A percentile compares a stretch with the other conserved stretches of the same genome.
These are phyloP conservation scores for Trichoderma sp. DNA, from an alignment of 2,329 filamentous ascomycete species.

Conservation along the genomic window DNA sequence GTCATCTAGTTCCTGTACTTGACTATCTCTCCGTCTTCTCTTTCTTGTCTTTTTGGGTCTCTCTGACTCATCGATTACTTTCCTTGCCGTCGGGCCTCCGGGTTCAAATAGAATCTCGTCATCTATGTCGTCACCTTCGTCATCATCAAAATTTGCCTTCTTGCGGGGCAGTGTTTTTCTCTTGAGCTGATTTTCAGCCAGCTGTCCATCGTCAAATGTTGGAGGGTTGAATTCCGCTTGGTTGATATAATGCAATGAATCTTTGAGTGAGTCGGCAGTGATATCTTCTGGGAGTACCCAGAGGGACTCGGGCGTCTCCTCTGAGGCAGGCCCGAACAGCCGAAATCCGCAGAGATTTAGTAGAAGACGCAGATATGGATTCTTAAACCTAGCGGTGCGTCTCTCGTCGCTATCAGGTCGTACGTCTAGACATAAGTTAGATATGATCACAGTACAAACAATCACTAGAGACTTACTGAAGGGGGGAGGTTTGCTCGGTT, in stretches of 20 bases:
- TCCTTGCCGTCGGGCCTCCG: slow-evolving; percentile 61
- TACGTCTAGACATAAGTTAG: slow-evolving; percentile 44
- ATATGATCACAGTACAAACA: slow-evolving; percentile 31
- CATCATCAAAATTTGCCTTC: slow-evolving; percentile 67
- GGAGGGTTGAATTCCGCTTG: slow-evolving; percentile 77
- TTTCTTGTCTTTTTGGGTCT: slow-evolving; percentile 47
- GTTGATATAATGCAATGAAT: slow-evolving; percentile 69
- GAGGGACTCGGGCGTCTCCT: slow-evolving; percentile 70
- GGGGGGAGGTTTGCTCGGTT: slow-evolving; percentile 32
- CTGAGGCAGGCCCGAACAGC: slow-evolving; percentile 50
- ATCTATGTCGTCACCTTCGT: slow-evolving; percentile 51
- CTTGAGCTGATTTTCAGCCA: slow-evolving; percentile 75
- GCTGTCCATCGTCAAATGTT: slow-evolving; percentile 69
- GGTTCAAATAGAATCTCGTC: slow-evolving; percentile 66
- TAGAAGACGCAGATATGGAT: slow-evolving; percentile 80
- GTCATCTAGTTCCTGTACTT: slow-evolving; percentile 52
- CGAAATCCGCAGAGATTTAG: slow-evolving; percentile 74
- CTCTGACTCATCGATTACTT: slow-evolving; percentile 54
- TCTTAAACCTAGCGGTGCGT: slow-evolving; percentile 79
- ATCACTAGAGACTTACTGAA: slow-evolving; percentile 33
- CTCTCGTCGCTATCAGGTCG: slow-evolving; percentile 64
- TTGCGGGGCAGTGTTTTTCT: slow-evolving; percentile 60
- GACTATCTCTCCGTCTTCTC: slow-evolving; percentile 48
- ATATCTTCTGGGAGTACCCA: slow-evolving; percentile 75
- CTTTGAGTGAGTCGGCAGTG: slow-evolving; percentile 62